Evolutionary conservation across 345 rosid species (phyloP).

Genomic region (Salix caprea): DNA sequence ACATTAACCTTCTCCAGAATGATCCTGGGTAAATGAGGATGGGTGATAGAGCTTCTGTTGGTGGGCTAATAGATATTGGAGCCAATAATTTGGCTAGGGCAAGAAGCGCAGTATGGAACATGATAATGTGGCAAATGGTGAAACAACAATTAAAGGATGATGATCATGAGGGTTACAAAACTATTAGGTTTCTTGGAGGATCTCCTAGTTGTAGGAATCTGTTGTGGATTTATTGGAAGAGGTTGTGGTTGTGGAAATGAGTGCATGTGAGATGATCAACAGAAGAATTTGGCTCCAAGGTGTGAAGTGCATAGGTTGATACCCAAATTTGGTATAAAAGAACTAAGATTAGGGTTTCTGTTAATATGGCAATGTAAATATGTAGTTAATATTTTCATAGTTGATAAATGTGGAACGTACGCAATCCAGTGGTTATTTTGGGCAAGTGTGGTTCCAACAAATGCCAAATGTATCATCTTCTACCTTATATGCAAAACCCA

Average conservation of each 20-base stretch:
- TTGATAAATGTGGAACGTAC: not conserved
- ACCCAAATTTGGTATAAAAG: not conserved
- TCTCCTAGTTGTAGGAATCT: not conserved
- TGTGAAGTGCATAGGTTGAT: not conserved
- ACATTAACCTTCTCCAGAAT: not conserved
- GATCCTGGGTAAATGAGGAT: not conserved
- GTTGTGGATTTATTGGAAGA: not conserved
- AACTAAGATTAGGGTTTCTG: not conserved
- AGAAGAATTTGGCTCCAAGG: not conserved
- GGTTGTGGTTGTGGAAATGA: not conserved
- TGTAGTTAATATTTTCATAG: not conserved
- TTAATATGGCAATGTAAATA: not conserved
- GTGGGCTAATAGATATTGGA: not conserved
- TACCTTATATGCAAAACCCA: not conserved
- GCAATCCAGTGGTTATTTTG: not conserved
- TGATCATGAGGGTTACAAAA: not conserved
- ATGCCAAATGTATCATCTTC: not conserved
- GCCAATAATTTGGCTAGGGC: not conserved
- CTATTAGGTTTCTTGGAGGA: not conserved
- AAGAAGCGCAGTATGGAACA: not conserved
- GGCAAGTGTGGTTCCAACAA: not conserved
- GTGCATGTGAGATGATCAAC: not conserved
- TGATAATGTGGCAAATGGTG: not conserved
- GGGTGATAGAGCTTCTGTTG: not conserved
- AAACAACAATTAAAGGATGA: not conserved